Conservation (phyloP, 805 yeast species). For the Candida palmyrensis region DNA sequence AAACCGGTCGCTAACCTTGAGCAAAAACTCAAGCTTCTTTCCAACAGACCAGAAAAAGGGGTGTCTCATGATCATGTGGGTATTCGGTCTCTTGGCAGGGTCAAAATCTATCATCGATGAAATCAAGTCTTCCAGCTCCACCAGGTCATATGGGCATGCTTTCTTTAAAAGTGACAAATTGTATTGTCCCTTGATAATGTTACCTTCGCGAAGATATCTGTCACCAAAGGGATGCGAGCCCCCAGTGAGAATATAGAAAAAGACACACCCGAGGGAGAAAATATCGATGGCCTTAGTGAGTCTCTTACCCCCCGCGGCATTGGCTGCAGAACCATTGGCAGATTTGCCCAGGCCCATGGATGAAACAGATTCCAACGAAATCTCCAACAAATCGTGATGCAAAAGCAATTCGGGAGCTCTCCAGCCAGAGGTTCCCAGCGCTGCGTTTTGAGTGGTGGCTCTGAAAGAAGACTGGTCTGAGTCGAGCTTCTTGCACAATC, state of each 20-base stretch:
- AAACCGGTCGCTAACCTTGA: conserved; percentile 86
- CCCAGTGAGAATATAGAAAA: conserved; percentile 73
- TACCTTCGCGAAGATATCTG: conserved; percentile 79
- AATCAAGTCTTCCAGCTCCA: conserved; percentile 72
- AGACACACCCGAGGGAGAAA: conserved; percentile 92
- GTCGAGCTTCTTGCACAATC: conserved; percentile 87
- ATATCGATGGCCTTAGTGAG: conserved; percentile 89
- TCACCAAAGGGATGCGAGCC: conserved; percentile 97
- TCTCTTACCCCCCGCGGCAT: conserved; percentile 36
- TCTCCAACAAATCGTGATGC: conserved; percentile 31
- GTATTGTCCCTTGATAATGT: conserved; percentile 67
- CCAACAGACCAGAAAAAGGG: conserved; percentile 83
- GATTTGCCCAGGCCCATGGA: conserved; percentile 15
- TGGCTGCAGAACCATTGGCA: conserved; percentile 6
- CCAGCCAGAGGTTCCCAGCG: conserved; percentile 96
- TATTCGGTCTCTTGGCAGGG: conserved; percentile 70
- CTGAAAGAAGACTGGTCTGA: conserved; percentile 89
- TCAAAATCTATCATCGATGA: conserved; percentile 62
- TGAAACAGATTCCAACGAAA: conserved; percentile 34
- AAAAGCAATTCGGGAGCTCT: conserved; percentile 86
- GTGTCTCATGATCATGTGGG: conserved; percentile 63
- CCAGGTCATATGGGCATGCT: conserved; percentile 36
- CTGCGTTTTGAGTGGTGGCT: conserved; percentile 88
- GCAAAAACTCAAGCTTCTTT: conserved; percentile 74
- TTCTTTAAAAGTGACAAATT: conserved; percentile 43